Base-by-base conservation (phyloP, 2,329 filamentous ascomycete species). In the Lachnellula hyalina region DNA sequence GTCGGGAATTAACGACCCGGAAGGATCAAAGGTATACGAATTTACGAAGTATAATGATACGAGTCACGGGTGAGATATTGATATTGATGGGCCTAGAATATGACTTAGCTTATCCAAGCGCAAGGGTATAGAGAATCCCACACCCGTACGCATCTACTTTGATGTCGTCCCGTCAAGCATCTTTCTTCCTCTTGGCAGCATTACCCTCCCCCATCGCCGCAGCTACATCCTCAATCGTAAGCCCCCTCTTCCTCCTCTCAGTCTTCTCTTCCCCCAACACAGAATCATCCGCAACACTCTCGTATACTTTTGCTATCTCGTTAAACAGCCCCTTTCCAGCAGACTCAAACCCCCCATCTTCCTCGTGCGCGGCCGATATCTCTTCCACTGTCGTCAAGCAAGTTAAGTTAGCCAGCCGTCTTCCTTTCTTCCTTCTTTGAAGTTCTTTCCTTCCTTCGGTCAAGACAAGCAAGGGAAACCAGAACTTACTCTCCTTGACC, bases 291-390 rank as follows among this genome's bases (percentile, higher is more conserved):
- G 84, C 82, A 8, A 89, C 80, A 74, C 70, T 49, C 32, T 75
- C 74, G 66, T 85, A 90, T 6, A 89, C 77, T 32, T 74, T 76
- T 0, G 85, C 85, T 6, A 84, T 80, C 11, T 79, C 79, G 12
- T 72, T 68, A 62, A 89, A 89, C 25, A 86, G 69, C 23, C 74
- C 72, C 11, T 69, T 69, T 9, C 32, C 28, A 68, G 70, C 36
- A 52, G 51, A 38, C 51, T 67, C 6, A 67, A 87, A 89, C 0
- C 85, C 85, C 0, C 83, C 86, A 52, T 86, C 84, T 42, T 81
- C 78, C 6, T 72, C 71, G 67, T 89, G 85, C 3, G 85, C 87
- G 54, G 78, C 73, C 4, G 80, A 81, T 65, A 92, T 90, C 75
- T 91, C 83, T 62, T 84, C 78, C 87, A 92, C 54, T 56, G 35